Conservation (phyloP, 2,329 filamentous ascomycete species). For the Harringtonia lauricola region DNA sequence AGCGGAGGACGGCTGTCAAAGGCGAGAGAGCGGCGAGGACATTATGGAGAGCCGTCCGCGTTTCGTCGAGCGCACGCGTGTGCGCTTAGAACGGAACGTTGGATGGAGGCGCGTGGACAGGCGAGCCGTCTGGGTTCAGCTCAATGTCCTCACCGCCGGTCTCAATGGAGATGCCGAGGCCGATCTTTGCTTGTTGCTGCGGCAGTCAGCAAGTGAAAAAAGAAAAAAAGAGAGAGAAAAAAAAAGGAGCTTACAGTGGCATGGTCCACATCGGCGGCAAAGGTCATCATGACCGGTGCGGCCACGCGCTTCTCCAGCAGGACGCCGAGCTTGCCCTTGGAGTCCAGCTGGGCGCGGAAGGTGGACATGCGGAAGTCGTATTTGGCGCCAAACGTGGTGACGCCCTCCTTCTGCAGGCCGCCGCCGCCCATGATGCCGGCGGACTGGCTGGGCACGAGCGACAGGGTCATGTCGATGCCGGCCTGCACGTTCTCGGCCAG, state of each 20-base stretch:
- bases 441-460: conserved; percentile 49
- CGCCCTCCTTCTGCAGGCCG: conserved; percentile 70
- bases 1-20: neutral
- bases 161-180: conserved; percentile 87
- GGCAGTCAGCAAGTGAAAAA: conserved; percentile 16
- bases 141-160: conserved; percentile 74
- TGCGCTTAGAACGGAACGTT: conserved; percentile 50
- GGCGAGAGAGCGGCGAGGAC: neutral
- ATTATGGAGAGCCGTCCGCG: neutral
- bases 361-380: conserved; percentile 96
- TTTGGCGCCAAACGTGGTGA: conserved; percentile 87
- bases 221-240: neutral
- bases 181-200: conserved; percentile 90
- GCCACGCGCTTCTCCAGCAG: conserved; percentile 93
- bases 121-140: conserved; percentile 62
- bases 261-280: conserved; percentile 95
- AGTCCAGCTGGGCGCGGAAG: conserved; percentile 93
- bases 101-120: conserved; percentile 41
- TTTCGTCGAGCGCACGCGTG: neutral
- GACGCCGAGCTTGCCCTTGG: conserved; percentile 84
- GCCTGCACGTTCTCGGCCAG: conserved; percentile 93
- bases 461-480: conserved; percentile 86
- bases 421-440: conserved; percentile 70
- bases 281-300: conserved; percentile 83
- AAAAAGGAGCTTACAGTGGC: conserved; percentile 58